phyloP scores from a whole-genome alignment of 139 green algal genomes.

The Micractinium conductrix region DNA sequence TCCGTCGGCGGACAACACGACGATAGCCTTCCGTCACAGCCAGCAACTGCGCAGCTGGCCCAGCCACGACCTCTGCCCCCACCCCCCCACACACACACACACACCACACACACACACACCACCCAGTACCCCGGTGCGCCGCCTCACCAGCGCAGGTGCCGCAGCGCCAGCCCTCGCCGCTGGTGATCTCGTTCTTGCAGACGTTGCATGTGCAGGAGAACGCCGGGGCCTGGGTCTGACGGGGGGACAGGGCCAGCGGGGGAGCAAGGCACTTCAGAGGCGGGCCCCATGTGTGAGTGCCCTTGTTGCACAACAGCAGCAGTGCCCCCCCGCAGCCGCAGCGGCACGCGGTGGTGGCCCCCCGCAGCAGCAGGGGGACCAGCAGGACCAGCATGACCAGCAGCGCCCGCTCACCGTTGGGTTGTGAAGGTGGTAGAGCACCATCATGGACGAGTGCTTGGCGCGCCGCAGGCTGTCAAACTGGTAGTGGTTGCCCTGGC shows the following conservation, averaged over 20 bases:
- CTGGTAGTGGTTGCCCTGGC: conserved; percentile 99
- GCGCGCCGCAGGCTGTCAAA: conserved; percentile 97
- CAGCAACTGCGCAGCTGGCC: no score
- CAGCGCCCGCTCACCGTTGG: conserved; percentile 51
- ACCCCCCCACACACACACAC: no score
- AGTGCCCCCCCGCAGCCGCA: no score
- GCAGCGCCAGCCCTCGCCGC: conserved; percentile 91
- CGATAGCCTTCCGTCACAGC: no score
- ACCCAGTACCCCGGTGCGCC: not conserved
- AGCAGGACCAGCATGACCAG: no score
- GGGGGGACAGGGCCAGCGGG: conserved; percentile 38
- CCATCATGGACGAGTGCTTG: conserved; percentile 99
- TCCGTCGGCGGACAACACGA: no score
- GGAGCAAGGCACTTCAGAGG: no score
- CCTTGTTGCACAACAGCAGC: no score
- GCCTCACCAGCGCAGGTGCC: conserved; percentile 68
- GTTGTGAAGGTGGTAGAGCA: conserved; percentile 99
- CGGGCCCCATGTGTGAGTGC: not conserved
- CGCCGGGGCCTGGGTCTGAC: conserved; percentile 58
- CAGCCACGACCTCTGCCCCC: no score
- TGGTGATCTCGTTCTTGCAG: conserved; percentile 90
- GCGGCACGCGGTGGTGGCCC: no score
- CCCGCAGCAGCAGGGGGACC: no score
- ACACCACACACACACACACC: not conserved
- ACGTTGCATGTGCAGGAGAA: conserved; percentile 93